These are phyloP conservation scores for Telfairia occidentalis DNA, from an alignment of 331 rosid species.

Conservation along the genomic window DNA sequence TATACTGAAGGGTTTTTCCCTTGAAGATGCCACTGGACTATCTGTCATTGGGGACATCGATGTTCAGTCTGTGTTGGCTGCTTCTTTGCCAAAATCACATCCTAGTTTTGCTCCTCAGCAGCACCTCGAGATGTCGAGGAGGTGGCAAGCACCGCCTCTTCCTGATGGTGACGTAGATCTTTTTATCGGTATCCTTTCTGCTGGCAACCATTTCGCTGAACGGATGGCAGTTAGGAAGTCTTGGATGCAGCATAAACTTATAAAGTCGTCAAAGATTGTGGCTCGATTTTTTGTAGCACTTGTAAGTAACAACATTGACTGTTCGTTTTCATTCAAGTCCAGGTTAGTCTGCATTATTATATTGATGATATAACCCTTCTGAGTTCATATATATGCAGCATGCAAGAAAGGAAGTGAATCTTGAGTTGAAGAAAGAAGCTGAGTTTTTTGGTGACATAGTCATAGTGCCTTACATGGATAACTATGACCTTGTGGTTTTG, in stretches of 20 bases:
- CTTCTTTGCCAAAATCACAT: conserved; percentile 71
- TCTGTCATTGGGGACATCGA: conserved; percentile 55
- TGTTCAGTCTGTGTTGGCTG: conserved; percentile 59
- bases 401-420: conserved; percentile 52
- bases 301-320: conserved; percentile 27
- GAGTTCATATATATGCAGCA: conserved; percentile 39
- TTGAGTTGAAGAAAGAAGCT: conserved; percentile 74
- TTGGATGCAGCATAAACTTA: conserved; percentile 80
- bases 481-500: conserved; percentile 88
- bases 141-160: conserved; percentile 61
- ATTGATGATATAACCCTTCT: conserved; percentile 13
- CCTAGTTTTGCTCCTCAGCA: conserved; percentile 66
- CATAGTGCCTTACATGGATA: conserved; percentile 88
- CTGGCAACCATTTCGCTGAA: conserved; percentile 95
- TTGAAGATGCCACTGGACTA: conserved; percentile 92
- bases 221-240: conserved; percentile 93
- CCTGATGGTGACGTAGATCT: conserved; percentile 40
- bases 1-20: conserved; percentile 62
- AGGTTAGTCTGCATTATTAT: neutral
- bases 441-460: conserved; percentile 86
- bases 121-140: conserved; percentile 57
- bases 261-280: conserved; percentile 54
- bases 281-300: conserved; percentile 89
- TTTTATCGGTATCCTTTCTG: conserved; percentile 81
- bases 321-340: neutral